Evolutionary conservation across 2,329 filamentous ascomycete genomes (phyloP).

Genomic region (Trichoderma aggressivum): DNA sequence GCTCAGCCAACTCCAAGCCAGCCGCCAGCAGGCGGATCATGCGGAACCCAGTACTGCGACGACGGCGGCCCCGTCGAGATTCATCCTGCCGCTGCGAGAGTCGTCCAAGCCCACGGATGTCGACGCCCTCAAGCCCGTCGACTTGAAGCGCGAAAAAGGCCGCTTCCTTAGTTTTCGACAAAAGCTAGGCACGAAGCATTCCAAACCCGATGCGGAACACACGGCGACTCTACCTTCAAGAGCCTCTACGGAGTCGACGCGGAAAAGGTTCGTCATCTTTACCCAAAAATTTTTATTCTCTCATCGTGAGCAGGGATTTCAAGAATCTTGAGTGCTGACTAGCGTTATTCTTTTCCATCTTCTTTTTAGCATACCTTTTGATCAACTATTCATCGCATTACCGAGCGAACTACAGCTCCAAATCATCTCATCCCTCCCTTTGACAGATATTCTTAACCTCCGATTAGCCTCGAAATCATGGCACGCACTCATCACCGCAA

Average conservation of each 20-base stretch:
- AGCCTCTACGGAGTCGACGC: constrained; percentile 28
- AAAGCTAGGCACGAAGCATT: constrained; percentile 33
- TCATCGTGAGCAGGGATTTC: background rate
- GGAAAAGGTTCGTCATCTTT: constrained; percentile 31
- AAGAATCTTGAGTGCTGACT: constrained; percentile 22
- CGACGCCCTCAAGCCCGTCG: constrained; percentile 29
- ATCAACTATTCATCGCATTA: constrained; percentile 55
- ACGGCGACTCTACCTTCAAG: constrained; percentile 18
- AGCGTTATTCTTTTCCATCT: background rate
- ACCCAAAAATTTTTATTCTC: background rate
- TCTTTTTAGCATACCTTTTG: constrained; percentile 43
- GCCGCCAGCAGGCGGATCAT: constrained; percentile 37
- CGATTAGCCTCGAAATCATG: constrained; percentile 57
- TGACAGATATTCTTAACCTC: constrained; percentile 58
- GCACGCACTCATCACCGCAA: constrained; percentile 57
- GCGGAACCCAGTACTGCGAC: constrained; percentile 21
- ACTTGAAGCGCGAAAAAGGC: constrained; percentile 42
- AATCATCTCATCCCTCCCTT: constrained; percentile 57
- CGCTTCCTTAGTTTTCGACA: constrained; percentile 42
- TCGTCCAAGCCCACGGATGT: constrained; percentile 31
- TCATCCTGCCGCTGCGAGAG: constrained; percentile 50
- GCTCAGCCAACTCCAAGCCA: constrained; percentile 51
- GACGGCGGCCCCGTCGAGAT: constrained; percentile 36
- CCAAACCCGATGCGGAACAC: constrained; percentile 30
- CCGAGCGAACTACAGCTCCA: constrained; percentile 63